phyloP scores from a whole-genome alignment of 306 rosid genomes.

The Glycine soja region DNA sequence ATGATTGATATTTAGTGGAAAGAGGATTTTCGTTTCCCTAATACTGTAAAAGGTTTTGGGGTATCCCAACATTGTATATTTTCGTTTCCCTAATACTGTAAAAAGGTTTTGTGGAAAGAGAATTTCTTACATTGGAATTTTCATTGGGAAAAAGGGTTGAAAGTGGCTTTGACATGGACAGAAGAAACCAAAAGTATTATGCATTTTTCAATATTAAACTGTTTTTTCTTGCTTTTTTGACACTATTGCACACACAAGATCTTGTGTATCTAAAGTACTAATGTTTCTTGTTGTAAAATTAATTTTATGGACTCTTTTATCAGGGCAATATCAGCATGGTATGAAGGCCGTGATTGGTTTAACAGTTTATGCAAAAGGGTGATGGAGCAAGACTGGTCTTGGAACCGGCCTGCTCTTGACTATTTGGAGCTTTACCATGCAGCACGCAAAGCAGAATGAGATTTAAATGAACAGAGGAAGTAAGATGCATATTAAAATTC shows the following conservation, averaged over 20 bases:
- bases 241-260: background rate
- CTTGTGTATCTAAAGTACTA: background rate
- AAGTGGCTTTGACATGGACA: background rate
- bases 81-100: no score
- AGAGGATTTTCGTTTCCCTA: no score
- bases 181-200: background rate
- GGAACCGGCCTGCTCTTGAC: constrained; percentile 97
- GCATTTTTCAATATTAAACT: background rate
- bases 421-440: constrained; percentile 96
- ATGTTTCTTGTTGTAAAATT: constrained; percentile 15
- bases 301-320: constrained; percentile 33
- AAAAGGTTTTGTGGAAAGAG: no score
- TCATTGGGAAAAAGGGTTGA: constrained; percentile 1
- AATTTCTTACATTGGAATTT: constrained; percentile 8
- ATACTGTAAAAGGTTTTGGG: no score
- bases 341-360: constrained; percentile 79
- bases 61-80: no score
- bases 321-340: constrained; percentile 97
- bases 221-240: constrained; percentile 28
- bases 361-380: constrained; percentile 80
- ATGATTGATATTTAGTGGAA: no score
- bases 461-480: constrained; percentile 32
- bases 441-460: constrained; percentile 63
- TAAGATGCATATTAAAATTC: constrained; percentile 28
- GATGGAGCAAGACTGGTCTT: constrained; percentile 99